Evolutionary conservation across 2,329 filamentous ascomycete species (phyloP).

Genomic region (Fusarium transvaalense): DNA sequence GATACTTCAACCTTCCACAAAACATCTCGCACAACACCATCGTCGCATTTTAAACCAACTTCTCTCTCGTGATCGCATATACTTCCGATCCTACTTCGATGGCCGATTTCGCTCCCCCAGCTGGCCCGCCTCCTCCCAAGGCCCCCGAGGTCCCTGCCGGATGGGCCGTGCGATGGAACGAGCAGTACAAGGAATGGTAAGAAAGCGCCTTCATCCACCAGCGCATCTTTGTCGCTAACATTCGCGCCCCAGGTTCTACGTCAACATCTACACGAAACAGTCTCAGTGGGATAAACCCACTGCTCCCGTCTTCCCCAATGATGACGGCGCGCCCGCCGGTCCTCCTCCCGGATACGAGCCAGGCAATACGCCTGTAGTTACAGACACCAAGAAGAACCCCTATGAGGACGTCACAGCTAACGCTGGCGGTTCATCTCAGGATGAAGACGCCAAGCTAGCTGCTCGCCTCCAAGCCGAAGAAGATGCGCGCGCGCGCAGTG

Average conservation of each 20-base stretch:
- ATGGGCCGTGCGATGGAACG: constrained; percentile 88
- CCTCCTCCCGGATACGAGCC: constrained; percentile 76
- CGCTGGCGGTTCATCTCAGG: constrained; percentile 55
- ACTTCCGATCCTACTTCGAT: constrained; percentile 51
- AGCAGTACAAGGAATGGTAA: constrained; percentile 88
- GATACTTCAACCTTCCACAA: constrained; percentile 1
- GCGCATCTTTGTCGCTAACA: constrained; percentile 25
- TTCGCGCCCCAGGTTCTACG: constrained; percentile 77
- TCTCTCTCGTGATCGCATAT: neutral
- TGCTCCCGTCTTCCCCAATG: constrained; percentile 70
- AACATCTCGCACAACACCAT: neutral
- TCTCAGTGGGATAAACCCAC: constrained; percentile 93
- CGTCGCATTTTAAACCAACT: neutral
- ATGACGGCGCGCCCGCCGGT: constrained; percentile 62
- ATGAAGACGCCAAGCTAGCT: constrained; percentile 80
- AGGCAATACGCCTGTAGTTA: constrained; percentile 55
- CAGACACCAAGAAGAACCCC: constrained; percentile 77
- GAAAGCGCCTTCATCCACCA: constrained; percentile 39
- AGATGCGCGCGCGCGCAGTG: constrained; percentile 68
- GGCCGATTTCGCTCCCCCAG: constrained; percentile 67
- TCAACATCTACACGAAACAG: constrained; percentile 87
- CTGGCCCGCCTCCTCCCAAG: constrained; percentile 68
- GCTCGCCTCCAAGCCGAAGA: constrained; percentile 87
- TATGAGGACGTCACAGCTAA: constrained; percentile 64
- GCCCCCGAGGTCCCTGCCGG: constrained; percentile 74